A percentile compares a stretch with the other conserved stretches of the same genome.
phyloP scores from a whole-genome alignment of 2,329 filamentous ascomycete genomes.

The Cylindrodendrum hubeiense region DNA sequence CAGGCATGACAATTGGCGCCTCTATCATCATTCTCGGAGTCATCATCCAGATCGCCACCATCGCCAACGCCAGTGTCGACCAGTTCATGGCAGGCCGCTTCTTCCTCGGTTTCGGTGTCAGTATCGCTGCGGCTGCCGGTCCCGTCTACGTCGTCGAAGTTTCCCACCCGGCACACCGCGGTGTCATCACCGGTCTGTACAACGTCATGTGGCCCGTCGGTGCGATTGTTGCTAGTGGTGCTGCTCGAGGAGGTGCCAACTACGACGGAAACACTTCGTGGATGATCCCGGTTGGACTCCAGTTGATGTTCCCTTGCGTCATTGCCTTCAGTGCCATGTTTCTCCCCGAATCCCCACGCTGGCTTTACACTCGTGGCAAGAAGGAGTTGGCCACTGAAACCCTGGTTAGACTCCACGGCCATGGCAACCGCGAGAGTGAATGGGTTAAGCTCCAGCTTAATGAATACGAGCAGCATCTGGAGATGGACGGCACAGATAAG shows the following conservation, averaged over 20 bases:
- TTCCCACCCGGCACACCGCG: conserved; percentile 60
- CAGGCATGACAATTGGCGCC: conserved; percentile 61
- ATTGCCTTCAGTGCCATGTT: conserved; percentile 48
- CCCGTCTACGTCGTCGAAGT: conserved; percentile 63
- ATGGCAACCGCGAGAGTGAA: conserved; percentile 52
- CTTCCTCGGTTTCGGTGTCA: conserved; percentile 69
- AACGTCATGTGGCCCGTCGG: conserved; percentile 61
- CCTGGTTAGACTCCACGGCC: conserved; percentile 56
- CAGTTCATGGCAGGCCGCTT: conserved; percentile 69
- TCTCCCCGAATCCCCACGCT: conserved; percentile 54
- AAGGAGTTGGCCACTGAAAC: conserved; percentile 44
- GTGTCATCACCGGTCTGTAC: conserved; percentile 67
- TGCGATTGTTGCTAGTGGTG: conserved; percentile 61
- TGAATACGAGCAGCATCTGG: conserved; percentile 59
- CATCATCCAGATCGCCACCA: conserved; percentile 57
- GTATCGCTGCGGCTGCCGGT: conserved; percentile 59
- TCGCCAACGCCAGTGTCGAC: conserved; percentile 38
- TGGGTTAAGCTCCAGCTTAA: conserved; percentile 53
- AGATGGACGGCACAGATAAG: conserved; percentile 60
- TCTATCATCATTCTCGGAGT: conserved; percentile 58
- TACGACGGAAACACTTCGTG: conserved; percentile 50
- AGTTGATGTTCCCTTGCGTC: conserved; percentile 54
- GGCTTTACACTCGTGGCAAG: conserved; percentile 54
- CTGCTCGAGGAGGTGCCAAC: conserved; percentile 56
- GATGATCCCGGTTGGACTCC: conserved; percentile 55